Base-by-base conservation (phyloP, 2,329 filamentous ascomycete genomes). In the Aspergillus sp. region DNA sequence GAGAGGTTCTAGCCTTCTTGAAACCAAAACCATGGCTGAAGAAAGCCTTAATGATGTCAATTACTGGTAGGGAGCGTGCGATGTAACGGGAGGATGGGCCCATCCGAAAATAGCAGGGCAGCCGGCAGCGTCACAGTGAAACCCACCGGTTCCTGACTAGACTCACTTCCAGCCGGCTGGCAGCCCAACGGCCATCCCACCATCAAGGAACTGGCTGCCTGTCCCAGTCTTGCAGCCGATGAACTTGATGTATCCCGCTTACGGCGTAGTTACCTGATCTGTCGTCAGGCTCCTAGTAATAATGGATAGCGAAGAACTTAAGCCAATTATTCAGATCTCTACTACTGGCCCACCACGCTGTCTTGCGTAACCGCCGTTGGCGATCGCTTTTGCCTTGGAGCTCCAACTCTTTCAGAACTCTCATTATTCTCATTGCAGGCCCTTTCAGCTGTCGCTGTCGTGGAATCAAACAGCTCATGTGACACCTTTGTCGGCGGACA, bases 321-420 rank as follows among this genome's bases (percentile, higher is more conserved):
- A 23, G 14, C 55, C 49, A 53, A 57, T 57, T 40, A 53, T 44
- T 46, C 43, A 37, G 12, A 43, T 52, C 37, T 7, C 35, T 49
- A 11, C 35, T 48, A 45, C 41, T 55, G 53, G 53, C 45, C 53
- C 51, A 53, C 41, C 31, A 37, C 4, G 33, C 12, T 45, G 56
- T 54, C 40, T 58, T 58, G 56, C 56, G 56, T 58, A 58, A 58
- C 56, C 56, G 52, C 52, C 19, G 46, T 31, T 49, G 55, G 50
- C 55, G 55, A 57, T 57, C 55, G 12, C 45, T 41, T 45, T 44
- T 35, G 12, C 15, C 27, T 12, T 49, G 17, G 17, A 17, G 21
- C 31, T 49, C 31, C 9, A 19, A 37, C 27, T 49, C 33, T 50
- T 37, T 39, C 33, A 11, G 31, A 31, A 31, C 46, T 17, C 31